Conservation (phyloP, 2,329 filamentous ascomycete species). For the Knufia fluminis region DNA sequence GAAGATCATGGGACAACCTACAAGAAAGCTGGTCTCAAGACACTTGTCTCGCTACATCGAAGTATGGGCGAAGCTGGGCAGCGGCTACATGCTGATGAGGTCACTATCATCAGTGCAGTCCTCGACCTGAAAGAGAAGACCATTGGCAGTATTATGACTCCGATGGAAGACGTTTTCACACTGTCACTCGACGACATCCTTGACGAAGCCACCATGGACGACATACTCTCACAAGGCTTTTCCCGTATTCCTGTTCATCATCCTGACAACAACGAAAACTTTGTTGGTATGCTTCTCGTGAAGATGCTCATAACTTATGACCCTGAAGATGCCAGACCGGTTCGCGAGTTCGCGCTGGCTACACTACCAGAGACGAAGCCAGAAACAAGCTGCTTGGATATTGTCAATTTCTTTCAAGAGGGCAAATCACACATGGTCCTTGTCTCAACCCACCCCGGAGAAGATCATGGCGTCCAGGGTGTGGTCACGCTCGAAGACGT, state of each 20-base stretch:
- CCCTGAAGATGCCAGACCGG: slow-evolving; percentile 78
- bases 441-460: slow-evolving; percentile 83
- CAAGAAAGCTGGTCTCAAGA: slow-evolving; percentile 97
- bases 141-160: slow-evolving; percentile 94
- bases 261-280: slow-evolving; percentile 73
- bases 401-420: slow-evolving; percentile 99
- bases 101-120: slow-evolving; percentile 96
- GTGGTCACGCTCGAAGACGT: slow-evolving; percentile 96
- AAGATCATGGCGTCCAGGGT: slow-evolving; percentile 78
- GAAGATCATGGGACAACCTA: slow-evolving; percentile 94
- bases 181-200: slow-evolving; percentile 92
- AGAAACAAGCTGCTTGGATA: slow-evolving; percentile 93
- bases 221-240: slow-evolving; percentile 85
- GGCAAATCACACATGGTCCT: slow-evolving; percentile 98
- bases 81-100: slow-evolving; percentile 90
- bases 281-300: slow-evolving; percentile 94
- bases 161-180: slow-evolving; percentile 93
- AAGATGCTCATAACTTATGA: slow-evolving; percentile 99
- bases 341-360: slow-evolving; percentile 83
- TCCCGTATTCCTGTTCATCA: slow-evolving; percentile 92
- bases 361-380: slow-evolving; percentile 91
- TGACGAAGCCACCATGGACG: slow-evolving; percentile 89
- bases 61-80: slow-evolving; percentile 76
- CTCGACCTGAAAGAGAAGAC: slow-evolving; percentile 93
- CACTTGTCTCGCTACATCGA: slow-evolving; percentile 87